Conservation (phyloP, 352 stramenopile genomes). For the Globisporangium acanthophoron region DNA sequence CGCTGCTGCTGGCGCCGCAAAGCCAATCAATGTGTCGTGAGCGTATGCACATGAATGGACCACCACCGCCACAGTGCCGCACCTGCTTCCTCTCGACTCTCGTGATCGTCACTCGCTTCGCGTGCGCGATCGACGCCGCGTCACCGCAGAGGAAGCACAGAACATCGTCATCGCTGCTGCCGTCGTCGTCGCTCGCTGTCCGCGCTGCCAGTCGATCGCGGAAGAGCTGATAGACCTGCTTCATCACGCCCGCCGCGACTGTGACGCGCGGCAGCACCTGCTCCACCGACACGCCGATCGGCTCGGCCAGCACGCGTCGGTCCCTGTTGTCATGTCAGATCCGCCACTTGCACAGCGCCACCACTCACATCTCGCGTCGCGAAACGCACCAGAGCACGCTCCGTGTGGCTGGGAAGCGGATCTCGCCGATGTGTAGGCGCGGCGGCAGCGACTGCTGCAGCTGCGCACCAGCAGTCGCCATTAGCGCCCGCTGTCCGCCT, state of each 20-base stretch:
- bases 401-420: conserved; percentile 65
- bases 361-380: background rate
- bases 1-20: conserved; percentile 11
- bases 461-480: background rate
- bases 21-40: background rate
- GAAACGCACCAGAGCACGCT: conserved; percentile 53
- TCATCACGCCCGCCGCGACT: conserved; percentile 33
- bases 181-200: background rate
- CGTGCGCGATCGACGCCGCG: conserved; percentile 2
- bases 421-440: conserved; percentile 44
- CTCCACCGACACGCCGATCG: conserved; percentile 28
- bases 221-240: conserved; percentile 39
- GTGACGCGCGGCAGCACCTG: conserved; percentile 50
- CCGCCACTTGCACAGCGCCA: background rate
- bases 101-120: conserved; percentile 10
- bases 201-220: conserved; percentile 2
- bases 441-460: conserved; percentile 4
- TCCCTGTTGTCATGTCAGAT: conserved; percentile 27
- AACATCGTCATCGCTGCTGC: conserved; percentile 6
- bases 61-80: background rate
- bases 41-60: background rate
- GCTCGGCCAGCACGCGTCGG: conserved; percentile 39
- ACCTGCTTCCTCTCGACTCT: conserved; percentile 28
- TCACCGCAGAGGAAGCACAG: conserved; percentile 42
- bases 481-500: background rate